Evolutionary conservation across 73 alveolate species (phyloP), one percentile per base, ranked within the genome.

Genomic region (Symbiodinium pilosum): DNA sequence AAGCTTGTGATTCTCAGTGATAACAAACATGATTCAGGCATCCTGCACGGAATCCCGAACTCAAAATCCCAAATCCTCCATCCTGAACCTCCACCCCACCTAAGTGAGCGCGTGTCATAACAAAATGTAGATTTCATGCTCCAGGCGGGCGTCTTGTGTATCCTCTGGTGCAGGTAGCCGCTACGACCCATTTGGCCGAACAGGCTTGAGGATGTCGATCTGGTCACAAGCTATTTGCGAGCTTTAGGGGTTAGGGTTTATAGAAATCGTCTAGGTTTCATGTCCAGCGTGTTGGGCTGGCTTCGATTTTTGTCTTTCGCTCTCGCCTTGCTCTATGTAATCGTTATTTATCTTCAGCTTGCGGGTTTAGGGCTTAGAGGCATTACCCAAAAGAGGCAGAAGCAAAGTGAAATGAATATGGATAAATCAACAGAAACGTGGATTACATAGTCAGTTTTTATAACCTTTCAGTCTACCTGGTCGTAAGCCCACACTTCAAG

Each of bases 111-210:
- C 68, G 28, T 51, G 12, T 51, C 12, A 54, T 6, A 6, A n/a
- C 73, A 26, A 54, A 54, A 30, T 24, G 18, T 54, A 4, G 18
- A 47, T 7, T 16, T 11, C 64, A 64, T 7, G 39, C 83, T 0
- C 4, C 7, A n/a, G 85, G 44, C 85, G 9, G 12, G 85, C 44
- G n/a, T 30, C 85, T 36, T n/a, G 85, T 73, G 85, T 14, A 73
- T 36, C 43, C 24, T n/a, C 44, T 73, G 85, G 44, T 73, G 85
- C 32, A 73, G 85, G 85, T 32, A 73, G 30, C 85, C 85, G 43
- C 44, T 32, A 30, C 85, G 85, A n/a, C 85, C 85, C 44, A 73
- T 73, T 3, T 42, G 85, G 43, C 85, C 85, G 43, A 73, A 73
- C 2, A 73, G 14, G 44, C 38, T 64, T 30, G 81, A 6, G 59